These are phyloP conservation scores for Eudorina sp. DNA, from an alignment of 139 green algal genomes.

Conservation along the genomic window DNA sequence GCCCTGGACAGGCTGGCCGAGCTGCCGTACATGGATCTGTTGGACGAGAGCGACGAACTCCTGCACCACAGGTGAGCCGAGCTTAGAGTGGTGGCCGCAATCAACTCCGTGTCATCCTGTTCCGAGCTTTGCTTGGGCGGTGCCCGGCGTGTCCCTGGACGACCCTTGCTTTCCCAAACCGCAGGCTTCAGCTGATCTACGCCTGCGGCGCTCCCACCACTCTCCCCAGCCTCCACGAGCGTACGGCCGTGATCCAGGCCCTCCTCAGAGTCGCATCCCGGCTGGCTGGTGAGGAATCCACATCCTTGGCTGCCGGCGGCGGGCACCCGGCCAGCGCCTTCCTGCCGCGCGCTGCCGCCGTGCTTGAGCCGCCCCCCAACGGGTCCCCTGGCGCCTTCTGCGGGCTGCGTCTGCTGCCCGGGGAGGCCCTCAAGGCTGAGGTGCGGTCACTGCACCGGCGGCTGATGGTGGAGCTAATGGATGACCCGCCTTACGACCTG, in stretches of 20 bases:
- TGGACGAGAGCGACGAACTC: conserved; percentile 81
- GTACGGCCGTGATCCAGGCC: conserved; percentile 48
- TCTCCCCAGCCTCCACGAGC: conserved; percentile 39
- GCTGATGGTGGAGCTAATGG: conserved; percentile 53
- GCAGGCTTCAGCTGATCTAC: conserved; percentile 71
- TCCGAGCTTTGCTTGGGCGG: no score
- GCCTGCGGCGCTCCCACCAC: conserved; percentile 44
- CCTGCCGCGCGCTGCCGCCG: background rate
- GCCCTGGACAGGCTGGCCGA: conserved; percentile 37
- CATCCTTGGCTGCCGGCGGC: no score
- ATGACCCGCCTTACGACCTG: conserved; percentile 55
- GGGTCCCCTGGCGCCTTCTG: conserved; percentile 43
- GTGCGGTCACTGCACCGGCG: background rate
- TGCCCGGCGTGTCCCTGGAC: no score
- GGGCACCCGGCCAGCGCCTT: no score
- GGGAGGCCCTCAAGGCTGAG: conserved; percentile 36
- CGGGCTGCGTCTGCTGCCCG: conserved; percentile 64
- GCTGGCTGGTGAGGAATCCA: no score
- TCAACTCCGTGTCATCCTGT: no score
- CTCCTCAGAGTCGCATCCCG: no score
- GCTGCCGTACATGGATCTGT: conserved; percentile 67
- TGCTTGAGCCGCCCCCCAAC: conserved; percentile 1
- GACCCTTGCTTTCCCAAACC: no score
- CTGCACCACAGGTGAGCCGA: conserved; percentile 68
- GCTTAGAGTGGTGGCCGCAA: no score